Conservation (phyloP, 1,139 yeast species). For the Geotrichum phurueaensis region DNA sequence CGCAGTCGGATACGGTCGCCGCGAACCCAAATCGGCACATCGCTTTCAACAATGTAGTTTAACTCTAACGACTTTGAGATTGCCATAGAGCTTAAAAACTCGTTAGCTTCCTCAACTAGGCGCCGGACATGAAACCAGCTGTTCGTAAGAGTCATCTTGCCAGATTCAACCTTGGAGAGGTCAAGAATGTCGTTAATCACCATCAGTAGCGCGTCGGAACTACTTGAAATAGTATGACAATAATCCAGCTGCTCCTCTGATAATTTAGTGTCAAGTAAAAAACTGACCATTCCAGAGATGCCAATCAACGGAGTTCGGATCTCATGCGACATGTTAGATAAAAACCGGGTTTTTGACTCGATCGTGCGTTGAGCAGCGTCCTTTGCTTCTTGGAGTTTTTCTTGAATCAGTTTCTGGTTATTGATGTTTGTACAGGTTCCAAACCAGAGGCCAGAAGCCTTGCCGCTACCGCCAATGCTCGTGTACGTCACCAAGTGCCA, state of each 20-base stretch:
- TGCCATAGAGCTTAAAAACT: slow-evolving; percentile 72
- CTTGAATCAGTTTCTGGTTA: slow-evolving; percentile 42
- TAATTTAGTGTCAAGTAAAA: slow-evolving; percentile 72
- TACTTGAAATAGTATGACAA: slow-evolving; percentile 72
- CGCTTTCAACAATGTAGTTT: slow-evolving; percentile 68
- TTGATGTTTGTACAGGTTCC: slow-evolving; percentile 36
- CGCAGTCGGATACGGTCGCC: slow-evolving; percentile 87
- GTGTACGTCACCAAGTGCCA: slow-evolving; percentile 33
- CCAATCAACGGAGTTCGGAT: slow-evolving; percentile 89
- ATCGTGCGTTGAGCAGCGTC: slow-evolving; percentile 87
- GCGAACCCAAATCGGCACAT: slow-evolving; percentile 73
- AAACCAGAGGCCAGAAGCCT: slow-evolving; percentile 27
- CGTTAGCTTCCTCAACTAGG: slow-evolving; percentile 72
- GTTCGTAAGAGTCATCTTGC: slow-evolving; percentile 75
- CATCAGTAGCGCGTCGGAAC: slow-evolving; percentile 69
- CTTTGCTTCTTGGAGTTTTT: slow-evolving; percentile 72
- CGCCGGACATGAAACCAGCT: slow-evolving; percentile 71
- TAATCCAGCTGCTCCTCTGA: slow-evolving; percentile 78
- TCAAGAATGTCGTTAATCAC: slow-evolving; percentile 78
- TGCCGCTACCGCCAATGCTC: slow-evolving; percentile 22
- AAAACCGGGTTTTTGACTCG: slow-evolving; percentile 84
- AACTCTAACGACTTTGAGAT: slow-evolving; percentile 69
- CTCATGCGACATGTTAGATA: slow-evolving; percentile 77
- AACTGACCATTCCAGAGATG: slow-evolving; percentile 91
- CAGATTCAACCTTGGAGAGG: slow-evolving; percentile 78